Conservation (phyloP, 2,329 filamentous ascomycete species). For the Diaporthe sp. region DNA sequence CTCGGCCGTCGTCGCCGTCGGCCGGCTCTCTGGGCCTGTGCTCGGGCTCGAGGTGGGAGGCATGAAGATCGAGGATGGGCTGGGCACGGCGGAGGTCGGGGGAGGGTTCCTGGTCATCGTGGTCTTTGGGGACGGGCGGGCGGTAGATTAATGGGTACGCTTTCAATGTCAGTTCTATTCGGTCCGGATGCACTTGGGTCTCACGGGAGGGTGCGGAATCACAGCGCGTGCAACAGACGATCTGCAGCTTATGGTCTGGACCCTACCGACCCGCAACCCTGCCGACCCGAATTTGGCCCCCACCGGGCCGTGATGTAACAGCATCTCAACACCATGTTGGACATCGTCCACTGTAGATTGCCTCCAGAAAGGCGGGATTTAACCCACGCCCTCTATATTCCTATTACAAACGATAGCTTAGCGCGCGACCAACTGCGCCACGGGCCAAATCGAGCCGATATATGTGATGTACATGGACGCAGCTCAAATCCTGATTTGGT, state of each 20-base stretch:
- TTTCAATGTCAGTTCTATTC: not conserved
- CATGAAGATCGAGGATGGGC: constrained; percentile 44
- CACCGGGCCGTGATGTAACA: not conserved
- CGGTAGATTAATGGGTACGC: not conserved
- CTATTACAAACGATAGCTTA: too few species aligned
- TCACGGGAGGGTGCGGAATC: not conserved
- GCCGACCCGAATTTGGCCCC: not conserved
- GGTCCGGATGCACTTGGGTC: not conserved
- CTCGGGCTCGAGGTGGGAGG: constrained; percentile 39
- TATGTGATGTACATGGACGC: too few species aligned
- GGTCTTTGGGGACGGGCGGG: not conserved
- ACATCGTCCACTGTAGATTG: not conserved
- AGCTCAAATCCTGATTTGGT: too few species aligned
- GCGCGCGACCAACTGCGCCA: too few species aligned
- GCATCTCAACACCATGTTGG: not conserved
- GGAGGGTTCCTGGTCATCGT: constrained; percentile 24
- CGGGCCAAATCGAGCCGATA: too few species aligned
- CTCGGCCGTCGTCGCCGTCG: constrained; percentile 28
- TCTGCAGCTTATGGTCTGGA: not conserved
- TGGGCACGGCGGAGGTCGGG: constrained; percentile 46
- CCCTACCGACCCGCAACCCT: not conserved
- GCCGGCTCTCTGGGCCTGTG: constrained; percentile 33
- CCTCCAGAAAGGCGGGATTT: too few species aligned
- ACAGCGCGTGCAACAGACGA: not conserved
- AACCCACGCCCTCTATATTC: too few species aligned